phyloP scores from a whole-genome alignment of 768 basidiomycete genomes.

The Termitomyces sp. region DNA sequence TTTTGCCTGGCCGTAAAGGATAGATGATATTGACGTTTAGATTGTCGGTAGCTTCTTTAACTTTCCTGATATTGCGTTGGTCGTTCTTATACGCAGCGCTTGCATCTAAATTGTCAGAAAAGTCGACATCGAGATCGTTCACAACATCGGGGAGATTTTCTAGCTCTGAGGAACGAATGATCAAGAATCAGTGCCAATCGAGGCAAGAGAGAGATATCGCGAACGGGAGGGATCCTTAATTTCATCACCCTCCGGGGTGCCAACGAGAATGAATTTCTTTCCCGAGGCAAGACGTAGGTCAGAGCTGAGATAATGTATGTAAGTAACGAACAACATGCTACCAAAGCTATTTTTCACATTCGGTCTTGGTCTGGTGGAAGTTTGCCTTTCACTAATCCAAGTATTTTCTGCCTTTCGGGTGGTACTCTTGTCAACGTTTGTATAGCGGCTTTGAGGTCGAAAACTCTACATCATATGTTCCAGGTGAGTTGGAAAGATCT shows the following conservation, averaged over 20 bases:
- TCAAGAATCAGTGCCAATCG: background rate
- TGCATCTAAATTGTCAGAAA: conserved; percentile 57
- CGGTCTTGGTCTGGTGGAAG: conserved; percentile 71
- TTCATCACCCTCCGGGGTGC: conserved; percentile 83
- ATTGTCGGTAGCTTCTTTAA: conserved; percentile 68
- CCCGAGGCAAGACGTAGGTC: conserved; percentile 57
- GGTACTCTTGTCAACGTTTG: conserved; percentile 75
- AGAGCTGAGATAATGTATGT: conserved; percentile 35
- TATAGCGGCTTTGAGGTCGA: conserved; percentile 72
- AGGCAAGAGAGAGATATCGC: conserved; percentile 13
- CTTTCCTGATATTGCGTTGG: conserved; percentile 77
- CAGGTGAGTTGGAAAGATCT: background rate
- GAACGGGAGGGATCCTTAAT: conserved; percentile 76
- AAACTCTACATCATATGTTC: conserved; percentile 50
- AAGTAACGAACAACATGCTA: background rate
- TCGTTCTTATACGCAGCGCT: conserved; percentile 70
- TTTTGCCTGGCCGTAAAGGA: conserved; percentile 74
- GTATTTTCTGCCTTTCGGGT: conserved; percentile 82
- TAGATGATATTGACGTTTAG: conserved; percentile 71
- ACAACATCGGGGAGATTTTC: conserved; percentile 66
- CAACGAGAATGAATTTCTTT: conserved; percentile 82
- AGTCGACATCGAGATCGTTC: conserved; percentile 83
- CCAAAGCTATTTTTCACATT: conserved; percentile 37
- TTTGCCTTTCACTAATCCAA: conserved; percentile 83
- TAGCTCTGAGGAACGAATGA: conserved; percentile 43